Base-by-base conservation (phyloP, 257 asterid genomes). In the Ballota nigra region DNA sequence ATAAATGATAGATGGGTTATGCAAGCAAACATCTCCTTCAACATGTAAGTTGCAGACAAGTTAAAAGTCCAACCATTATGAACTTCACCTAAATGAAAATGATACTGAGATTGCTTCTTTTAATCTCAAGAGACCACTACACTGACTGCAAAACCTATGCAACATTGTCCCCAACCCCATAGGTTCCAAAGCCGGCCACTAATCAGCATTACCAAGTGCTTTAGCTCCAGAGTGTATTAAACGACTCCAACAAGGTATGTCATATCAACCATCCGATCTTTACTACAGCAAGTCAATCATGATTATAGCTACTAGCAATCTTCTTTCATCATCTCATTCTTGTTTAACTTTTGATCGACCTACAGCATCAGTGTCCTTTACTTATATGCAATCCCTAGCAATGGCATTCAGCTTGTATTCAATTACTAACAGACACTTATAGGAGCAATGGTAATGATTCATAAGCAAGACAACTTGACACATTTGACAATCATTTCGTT, bases 291-390 rank as follows among this genome's bases (percentile, higher is more conserved):
- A 12, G 56, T 28, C 24, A 63, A 15, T 52, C 53, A 34, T 63
- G 33, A 10, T 2, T 6, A 49, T 3, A 18, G 76, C 7, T 59
- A 16, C 20, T 63, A 34, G 3, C 33, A 15, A 2, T 45, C 7
- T 8, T 43, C 19, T 31, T 70, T 47, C 66, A 70, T 41, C 61
- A 59, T 43, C 31, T 24, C 38, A 12, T 71, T 62, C 22, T 13
- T 11, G 23, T 71, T 43, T 16, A 24, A 45, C 26, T 47, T 28
- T 31, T 13, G 36, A 22, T 29, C 3, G 4, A 71, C 33, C 34
- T 62, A 40, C 36, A 66, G 23, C 61, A 56, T 40, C 60, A 66
- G 3, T 20, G 38, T 66, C 56, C 20, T 68, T n/a, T 47, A 59
- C 57, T 36, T 24, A 38, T 67, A 40, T 61, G 51, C 61, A 60